These are phyloP conservation scores for Pythium grandisporangium DNA, from an alignment of 352 stramenopile genomes.

Conservation along the genomic window DNA sequence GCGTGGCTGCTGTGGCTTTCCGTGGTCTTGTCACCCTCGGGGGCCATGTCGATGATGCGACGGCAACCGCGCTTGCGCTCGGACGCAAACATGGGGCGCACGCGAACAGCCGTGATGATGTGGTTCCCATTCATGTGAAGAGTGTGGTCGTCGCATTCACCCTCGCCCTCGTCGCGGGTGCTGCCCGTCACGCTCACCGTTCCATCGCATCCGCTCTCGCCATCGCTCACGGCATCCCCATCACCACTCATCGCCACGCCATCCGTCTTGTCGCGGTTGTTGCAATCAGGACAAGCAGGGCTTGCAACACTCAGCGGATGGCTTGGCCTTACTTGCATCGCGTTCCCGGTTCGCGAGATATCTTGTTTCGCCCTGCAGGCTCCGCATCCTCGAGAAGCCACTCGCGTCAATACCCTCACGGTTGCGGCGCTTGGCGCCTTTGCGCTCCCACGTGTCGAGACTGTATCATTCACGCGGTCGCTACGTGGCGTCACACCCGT, in stretches of 20 bases:
- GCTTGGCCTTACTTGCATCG: too few species aligned
- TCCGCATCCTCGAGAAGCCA: neutral
- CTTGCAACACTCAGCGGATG: neutral
- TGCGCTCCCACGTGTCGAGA: conserved; percentile 2
- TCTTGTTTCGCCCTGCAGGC: too few species aligned
- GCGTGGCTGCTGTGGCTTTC: too few species aligned
- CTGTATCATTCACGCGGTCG: neutral
- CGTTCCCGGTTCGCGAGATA: too few species aligned
- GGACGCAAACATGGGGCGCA: conserved; percentile 55
- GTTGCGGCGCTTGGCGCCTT: neutral
- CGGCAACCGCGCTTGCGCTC: conserved; percentile 56
- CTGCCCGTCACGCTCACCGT: conserved; percentile 4
- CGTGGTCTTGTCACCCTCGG: too few species aligned
- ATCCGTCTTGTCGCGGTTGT: neutral
- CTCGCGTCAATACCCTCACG: neutral
- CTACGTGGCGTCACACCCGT: neutral
- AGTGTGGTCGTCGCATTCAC: neutral
- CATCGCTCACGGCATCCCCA: neutral
- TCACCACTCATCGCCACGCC: neutral
- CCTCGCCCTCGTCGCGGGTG: conserved; percentile 2
- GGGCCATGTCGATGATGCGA: conserved; percentile 47
- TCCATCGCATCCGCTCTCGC: neutral
- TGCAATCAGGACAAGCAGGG: neutral
- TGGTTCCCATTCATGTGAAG: conserved; percentile 13
- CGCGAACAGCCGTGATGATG: conserved; percentile 62